Base-by-base conservation (phyloP, 345 rosid species). In the Linum tenue region DNA sequence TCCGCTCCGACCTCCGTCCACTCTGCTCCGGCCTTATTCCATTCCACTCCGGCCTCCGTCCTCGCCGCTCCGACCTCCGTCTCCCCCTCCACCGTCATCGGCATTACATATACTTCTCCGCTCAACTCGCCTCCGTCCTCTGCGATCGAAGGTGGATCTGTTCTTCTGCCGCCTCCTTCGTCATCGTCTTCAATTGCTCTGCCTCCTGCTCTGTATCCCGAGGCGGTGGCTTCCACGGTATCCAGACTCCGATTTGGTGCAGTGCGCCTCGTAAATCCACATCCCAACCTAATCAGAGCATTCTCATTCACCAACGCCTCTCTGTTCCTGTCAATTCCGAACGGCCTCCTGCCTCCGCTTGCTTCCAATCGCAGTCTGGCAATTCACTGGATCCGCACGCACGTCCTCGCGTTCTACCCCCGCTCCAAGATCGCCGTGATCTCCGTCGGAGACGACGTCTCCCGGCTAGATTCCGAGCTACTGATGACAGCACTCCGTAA, bases 291-390 rank as follows among this genome's bases (percentile, higher is more conserved):
- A 63, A 75, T 87, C 68, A 89, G 88, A 0, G 80, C 95, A 55
- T 92, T 92, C 74, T 78, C 91, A 37, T 89, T 77, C 85, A 81
- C 90, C 15, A 89, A 92, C 84, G 84, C 80, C 60, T 78, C 92
- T 3, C 85, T 92, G 57, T 72, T 92, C 70, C 96, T 92, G 72
- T 83, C 92, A 59, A 78, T 92, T 71, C 90, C 98, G 14, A 89
- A 89, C 78, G 59, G 78, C 15, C 74, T 86, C 11, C 76, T 89
- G 67, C 90, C 86, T 1, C 67, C 86, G 37, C 67, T 89, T 56
- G 92, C 98, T n/a, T 62, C 86, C 42, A 92, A 89, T 64, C 92
- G 90, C 58, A 78, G 97, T 0, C 67, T 73, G 38, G 97, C 98
- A 12, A 74, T 79, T 64, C 80, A 80, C 1, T 89, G 98, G 97